Evolutionary conservation across 2,329 filamentous ascomycete genomes (phyloP).

Genomic region (Epichloe elymi): DNA sequence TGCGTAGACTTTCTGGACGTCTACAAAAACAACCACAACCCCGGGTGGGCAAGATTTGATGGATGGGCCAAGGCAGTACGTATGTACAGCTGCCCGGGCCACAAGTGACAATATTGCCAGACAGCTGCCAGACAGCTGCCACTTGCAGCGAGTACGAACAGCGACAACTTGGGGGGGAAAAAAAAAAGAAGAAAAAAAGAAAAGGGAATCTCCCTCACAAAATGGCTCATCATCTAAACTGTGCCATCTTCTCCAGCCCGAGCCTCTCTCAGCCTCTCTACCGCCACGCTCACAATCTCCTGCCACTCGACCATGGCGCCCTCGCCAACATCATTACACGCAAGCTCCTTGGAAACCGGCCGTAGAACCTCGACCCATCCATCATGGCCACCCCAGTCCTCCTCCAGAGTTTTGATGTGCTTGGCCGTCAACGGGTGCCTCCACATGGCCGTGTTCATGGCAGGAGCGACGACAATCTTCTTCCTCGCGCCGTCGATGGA

Average conservation of each 20-base stretch:
- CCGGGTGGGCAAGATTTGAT: too few relatives aligned
- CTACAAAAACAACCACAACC: too few relatives aligned
- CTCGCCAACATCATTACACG: constrained; percentile 71
- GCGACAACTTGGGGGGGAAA: too few relatives aligned
- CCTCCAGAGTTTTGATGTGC: constrained; percentile 55
- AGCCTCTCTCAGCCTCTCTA: constrained; percentile 41
- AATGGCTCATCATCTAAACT: neutral
- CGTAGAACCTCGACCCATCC: constrained; percentile 51
- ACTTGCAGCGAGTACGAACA: neutral
- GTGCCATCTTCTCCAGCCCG: constrained; percentile 7
- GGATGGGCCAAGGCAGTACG: neutral
- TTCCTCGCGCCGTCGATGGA: constrained; percentile 37
- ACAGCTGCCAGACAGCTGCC: neutral
- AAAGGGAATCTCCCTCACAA: neutral
- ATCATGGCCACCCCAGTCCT: constrained; percentile 54
- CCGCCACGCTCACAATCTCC: constrained; percentile 55
- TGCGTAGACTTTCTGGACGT: too few relatives aligned
- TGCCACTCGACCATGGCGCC: constrained; percentile 78
- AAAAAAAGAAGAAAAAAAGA: too few relatives aligned
- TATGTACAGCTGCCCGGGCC: neutral
- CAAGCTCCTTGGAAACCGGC: constrained; percentile 61
- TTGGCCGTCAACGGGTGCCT: constrained; percentile 64
- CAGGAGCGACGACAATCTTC: constrained; percentile 64
- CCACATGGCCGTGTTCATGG: constrained; percentile 92
- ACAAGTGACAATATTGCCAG: neutral